These are phyloP conservation scores for Saururus chinensis DNA, from an alignment of 164 flowering plant genomes.

Conservation along the genomic window DNA sequence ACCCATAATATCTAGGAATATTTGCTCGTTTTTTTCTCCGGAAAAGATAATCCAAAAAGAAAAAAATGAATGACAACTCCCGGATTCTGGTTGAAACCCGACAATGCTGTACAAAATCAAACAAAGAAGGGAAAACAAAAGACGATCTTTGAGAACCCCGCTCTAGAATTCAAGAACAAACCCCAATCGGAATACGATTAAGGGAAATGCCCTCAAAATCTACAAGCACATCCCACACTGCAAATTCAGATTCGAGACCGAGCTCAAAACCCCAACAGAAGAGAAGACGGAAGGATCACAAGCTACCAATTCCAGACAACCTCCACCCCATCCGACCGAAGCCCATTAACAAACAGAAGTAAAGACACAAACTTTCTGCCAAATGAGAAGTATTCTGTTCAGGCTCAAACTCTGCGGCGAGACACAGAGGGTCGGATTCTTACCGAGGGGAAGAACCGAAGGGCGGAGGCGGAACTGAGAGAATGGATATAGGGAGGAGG, in stretches of 20 bases:
- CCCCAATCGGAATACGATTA: constrained; percentile 5
- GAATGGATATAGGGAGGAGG: constrained; percentile 5
- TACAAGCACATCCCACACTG: constrained; percentile 1
- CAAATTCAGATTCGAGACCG: neutral
- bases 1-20: neutral
- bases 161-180: constrained; percentile 16
- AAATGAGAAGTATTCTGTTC: too few relatives aligned
- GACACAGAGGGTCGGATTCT: constrained; percentile 11
- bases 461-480: neutral
- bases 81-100: too few relatives aligned
- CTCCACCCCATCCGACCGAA: too few relatives aligned
- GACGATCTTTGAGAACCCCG: neutral
- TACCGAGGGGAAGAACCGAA: constrained; percentile 13
- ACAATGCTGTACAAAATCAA: neutral
- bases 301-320: too few relatives aligned
- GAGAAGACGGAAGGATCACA: too few relatives aligned
- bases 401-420: neutral
- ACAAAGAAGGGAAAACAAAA: neutral
- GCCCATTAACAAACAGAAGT: too few relatives aligned
- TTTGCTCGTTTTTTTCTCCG: neutral
- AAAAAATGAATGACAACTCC: too few relatives aligned
- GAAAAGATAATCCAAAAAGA: too few relatives aligned
- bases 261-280: constrained; percentile 1
- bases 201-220: constrained; percentile 11
- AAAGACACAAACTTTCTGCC: too few relatives aligned